A percentile compares a stretch with the other conserved stretches of the same genome.
These are phyloP conservation scores for Cucumis melo DNA, from an alignment of 306 rosid genomes.

Conservation along the genomic window DNA sequence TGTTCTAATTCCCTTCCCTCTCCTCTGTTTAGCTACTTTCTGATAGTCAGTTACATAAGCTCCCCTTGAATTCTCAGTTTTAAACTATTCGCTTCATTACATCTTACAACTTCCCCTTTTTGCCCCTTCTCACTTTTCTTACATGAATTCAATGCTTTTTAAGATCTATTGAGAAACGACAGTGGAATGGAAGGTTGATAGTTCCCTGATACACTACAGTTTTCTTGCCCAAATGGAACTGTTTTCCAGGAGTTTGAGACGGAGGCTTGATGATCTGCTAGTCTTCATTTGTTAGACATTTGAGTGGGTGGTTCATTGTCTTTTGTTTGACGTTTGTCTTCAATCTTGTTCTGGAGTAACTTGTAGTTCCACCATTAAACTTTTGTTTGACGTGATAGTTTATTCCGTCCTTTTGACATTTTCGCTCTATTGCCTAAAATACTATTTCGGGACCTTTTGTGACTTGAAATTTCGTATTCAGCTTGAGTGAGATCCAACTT, in stretches of 20 bases:
- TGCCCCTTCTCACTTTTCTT: not conserved
- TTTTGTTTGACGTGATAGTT: not conserved
- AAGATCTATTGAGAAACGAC: not conserved
- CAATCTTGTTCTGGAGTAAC: not conserved
- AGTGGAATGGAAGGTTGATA: not conserved
- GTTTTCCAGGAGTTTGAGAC: not conserved
- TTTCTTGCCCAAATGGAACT: not conserved
- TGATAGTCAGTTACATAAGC: not conserved
- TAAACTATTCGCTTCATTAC: not conserved
- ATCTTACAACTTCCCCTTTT: not conserved
- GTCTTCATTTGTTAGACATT: not conserved
- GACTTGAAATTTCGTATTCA: constrained; percentile 10
- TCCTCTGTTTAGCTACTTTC: not conserved
- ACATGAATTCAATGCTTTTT: not conserved
- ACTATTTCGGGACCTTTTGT: not conserved
- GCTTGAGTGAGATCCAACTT: constrained; percentile 88
- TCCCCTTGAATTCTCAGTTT: not conserved
- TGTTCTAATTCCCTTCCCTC: not conserved
- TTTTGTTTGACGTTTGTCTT: not conserved
- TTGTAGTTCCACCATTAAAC: not conserved
- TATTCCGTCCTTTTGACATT: not conserved
- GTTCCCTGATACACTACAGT: not conserved
- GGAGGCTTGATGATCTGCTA: not conserved
- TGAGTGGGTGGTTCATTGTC: not conserved
- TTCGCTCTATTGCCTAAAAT: not conserved